A percentile compares a stretch with the other conserved stretches of the same genome.
Evolutionary conservation across 106 monocot species (phyloP).

Genomic region (Cymbidium sinense): DNA sequence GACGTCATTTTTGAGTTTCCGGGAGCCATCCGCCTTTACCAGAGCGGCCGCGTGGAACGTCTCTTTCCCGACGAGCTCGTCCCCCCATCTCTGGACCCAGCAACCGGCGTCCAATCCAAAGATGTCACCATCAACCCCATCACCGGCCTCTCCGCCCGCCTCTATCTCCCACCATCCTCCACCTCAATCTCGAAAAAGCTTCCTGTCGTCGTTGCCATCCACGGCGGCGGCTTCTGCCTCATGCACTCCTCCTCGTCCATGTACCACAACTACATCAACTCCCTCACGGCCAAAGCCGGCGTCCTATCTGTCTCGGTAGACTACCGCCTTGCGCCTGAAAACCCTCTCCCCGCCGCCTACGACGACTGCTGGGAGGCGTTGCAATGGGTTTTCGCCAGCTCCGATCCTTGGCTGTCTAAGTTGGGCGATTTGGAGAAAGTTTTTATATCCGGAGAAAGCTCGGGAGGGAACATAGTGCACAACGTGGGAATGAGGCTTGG

Average conservation of each 20-base stretch:
- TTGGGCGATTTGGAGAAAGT: constrained; percentile 28
- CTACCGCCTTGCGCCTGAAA: neutral
- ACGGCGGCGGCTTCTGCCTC: neutral
- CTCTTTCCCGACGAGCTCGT: neutral
- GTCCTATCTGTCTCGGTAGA: neutral
- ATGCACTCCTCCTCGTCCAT: neutral
- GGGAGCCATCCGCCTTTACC: constrained; percentile 3
- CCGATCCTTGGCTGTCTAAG: constrained; percentile 24
- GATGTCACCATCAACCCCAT: constrained; percentile 16
- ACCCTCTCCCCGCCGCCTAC: constrained; percentile 2
- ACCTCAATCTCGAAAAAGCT: neutral
- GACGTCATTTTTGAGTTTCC: constrained; percentile 4
- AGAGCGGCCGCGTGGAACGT: constrained; percentile 8
- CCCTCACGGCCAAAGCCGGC: neutral
- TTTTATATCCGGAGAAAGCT: constrained; percentile 48
- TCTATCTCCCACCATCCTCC: constrained; percentile 8
- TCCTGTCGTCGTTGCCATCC: neutral
- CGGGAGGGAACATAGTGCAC: constrained; percentile 32
- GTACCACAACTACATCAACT: neutral
- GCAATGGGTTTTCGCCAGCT: neutral
- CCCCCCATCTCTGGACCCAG: neutral
- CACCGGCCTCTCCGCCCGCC: constrained; percentile 6
- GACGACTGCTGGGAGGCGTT: constrained; percentile 2
- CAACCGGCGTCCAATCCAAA: neutral
- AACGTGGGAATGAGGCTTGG: constrained; percentile 13